Evolutionary conservation across 305 asterid genomes (phyloP).

Genomic region (Rubia peregrina): DNA sequence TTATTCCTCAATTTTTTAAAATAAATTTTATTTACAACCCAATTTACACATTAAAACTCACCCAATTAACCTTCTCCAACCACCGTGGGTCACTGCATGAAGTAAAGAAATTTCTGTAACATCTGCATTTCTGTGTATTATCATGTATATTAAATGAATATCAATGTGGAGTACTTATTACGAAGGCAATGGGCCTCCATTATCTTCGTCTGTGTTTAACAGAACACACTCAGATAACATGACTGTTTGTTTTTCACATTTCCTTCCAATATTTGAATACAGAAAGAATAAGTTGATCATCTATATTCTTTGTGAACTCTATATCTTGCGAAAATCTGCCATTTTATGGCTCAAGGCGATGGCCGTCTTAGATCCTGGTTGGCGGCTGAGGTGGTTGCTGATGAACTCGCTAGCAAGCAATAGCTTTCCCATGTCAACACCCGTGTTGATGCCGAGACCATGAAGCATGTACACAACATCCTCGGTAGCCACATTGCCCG

Average conservation of each 20-base stretch:
- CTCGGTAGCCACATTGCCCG: conserved; percentile 95
- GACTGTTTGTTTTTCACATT: too few species aligned
- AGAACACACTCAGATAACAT: not conserved
- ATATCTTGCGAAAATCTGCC: conserved; percentile 39
- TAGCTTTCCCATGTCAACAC: conserved; percentile 66
- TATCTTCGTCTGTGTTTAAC: not conserved
- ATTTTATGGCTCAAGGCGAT: conserved; percentile 45
- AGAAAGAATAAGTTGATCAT: not conserved
- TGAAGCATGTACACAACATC: conserved; percentile 91
- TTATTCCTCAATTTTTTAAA: too few species aligned
- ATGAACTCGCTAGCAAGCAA: conserved; percentile 75
- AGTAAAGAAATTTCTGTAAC: not conserved
- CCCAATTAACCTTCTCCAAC: too few species aligned
- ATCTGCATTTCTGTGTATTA: not conserved
- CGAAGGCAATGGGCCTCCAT: conserved; percentile 8
- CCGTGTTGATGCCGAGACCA: conserved; percentile 72
- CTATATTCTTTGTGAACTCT: not conserved
- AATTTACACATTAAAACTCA: too few species aligned
- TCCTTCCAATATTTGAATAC: not conserved
- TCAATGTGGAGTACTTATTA: not conserved
- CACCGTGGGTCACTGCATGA: too few species aligned
- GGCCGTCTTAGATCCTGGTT: conserved; percentile 81
- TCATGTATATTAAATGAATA: too few species aligned
- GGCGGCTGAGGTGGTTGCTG: conserved; percentile 52
- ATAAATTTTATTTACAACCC: too few species aligned